phyloP scores from a whole-genome alignment of 2,329 filamentous ascomycete species.

The Paecilomyces dactylethromorphus region DNA sequence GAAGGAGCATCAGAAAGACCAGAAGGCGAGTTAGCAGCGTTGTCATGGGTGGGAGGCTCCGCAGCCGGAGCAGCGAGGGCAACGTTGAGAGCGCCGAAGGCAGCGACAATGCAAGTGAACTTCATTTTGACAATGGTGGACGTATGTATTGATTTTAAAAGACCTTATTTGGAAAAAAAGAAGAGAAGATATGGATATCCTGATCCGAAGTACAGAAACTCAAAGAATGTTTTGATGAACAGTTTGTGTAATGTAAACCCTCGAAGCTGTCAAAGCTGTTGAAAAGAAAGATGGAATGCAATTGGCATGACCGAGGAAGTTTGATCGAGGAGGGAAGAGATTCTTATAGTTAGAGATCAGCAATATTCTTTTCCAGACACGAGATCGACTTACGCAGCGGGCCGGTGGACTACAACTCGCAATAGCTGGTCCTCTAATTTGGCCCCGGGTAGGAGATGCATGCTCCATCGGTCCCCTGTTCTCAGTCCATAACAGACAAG shows the following conservation, averaged over 20 bases:
- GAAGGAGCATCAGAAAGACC: neutral
- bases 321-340: neutral
- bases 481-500: neutral
- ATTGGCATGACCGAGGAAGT: neutral
- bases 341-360: neutral
- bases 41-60: neutral
- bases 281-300: neutral
- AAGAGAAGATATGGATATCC: neutral
- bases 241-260: neutral
- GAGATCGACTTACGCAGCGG: neutral
- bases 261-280: neutral
- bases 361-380: neutral
- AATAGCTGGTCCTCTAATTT: neutral
- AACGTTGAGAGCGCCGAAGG: neutral
- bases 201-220: neutral
- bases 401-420: neutral
- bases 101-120: neutral
- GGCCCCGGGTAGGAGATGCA: neutral
- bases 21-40: neutral
- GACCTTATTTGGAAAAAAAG: neutral
- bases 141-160: neutral
- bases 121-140: neutral
- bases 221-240: neutral
- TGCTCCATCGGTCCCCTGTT: neutral
- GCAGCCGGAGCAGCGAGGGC: neutral